phyloP scores from a whole-genome alignment of 139 green algal species.

The Edaphochlamys debaryana region DNA sequence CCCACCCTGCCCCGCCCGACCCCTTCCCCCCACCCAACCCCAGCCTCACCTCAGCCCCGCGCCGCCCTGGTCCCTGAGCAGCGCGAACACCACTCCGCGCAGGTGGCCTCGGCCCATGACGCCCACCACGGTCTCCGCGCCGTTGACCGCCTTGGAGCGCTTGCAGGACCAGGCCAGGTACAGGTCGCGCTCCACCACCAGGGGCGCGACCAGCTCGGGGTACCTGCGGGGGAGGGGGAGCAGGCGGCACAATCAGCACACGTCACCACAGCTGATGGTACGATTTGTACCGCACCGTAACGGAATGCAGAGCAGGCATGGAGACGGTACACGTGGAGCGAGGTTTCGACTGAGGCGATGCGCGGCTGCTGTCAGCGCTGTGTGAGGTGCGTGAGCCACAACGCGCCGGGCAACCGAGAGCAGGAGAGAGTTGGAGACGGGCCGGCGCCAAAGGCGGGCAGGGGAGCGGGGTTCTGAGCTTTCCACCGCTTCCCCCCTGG shows the following conservation, averaged over 20 bases:
- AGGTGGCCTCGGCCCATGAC: constrained; percentile 83
- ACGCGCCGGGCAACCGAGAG: too few relatives aligned
- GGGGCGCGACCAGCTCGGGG: constrained; percentile 54
- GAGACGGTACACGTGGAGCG: neutral
- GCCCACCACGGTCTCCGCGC: constrained; percentile 70
- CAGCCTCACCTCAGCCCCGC: constrained; percentile 48
- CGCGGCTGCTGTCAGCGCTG: too few relatives aligned
- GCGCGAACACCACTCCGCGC: constrained; percentile 64
- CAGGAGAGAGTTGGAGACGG: too few relatives aligned
- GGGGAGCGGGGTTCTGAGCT: too few relatives aligned
- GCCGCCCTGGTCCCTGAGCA: constrained; percentile 48
- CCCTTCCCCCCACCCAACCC: neutral
- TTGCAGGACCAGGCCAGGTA: constrained; percentile 84
- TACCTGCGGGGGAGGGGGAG: constrained; percentile 16
- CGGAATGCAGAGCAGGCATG: too few relatives aligned
- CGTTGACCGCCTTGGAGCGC: constrained; percentile 80
- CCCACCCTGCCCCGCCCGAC: too few relatives aligned
- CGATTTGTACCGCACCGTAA: too few relatives aligned
- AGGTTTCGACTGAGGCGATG: too few relatives aligned
- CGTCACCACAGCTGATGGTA: too few relatives aligned
- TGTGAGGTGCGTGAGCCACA: too few relatives aligned
- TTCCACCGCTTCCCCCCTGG: too few relatives aligned
- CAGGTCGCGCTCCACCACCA: constrained; percentile 78
- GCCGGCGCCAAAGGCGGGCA: too few relatives aligned
- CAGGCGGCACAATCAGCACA: neutral